phyloP scores from a whole-genome alignment of 2,329 filamentous ascomycete genomes.

The Phoma herbarum region DNA sequence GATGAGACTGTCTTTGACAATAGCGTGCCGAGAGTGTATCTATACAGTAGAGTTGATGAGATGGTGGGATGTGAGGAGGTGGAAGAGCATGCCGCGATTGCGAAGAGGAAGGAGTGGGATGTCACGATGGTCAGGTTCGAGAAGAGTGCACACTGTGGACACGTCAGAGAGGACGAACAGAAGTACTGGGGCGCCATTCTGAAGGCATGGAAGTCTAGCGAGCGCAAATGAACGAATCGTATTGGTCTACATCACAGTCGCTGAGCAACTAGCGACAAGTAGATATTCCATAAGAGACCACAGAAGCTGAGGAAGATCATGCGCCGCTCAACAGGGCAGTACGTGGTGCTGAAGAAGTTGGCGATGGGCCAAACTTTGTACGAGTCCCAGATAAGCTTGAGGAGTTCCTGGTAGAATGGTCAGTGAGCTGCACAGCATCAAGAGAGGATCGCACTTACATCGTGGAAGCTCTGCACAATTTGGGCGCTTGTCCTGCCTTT shows the following conservation, averaged over 20 bases:
- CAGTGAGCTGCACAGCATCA: conserved; percentile 50
- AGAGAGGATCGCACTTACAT: conserved; percentile 50
- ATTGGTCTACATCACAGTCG: conserved; percentile 33
- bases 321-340: conserved; percentile 73
- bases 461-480: conserved; percentile 45
- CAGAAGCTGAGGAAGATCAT: conserved; percentile 77
- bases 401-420: conserved; percentile 37
- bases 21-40: conserved; percentile 60
- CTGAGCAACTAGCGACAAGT: conserved; percentile 70
- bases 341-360: conserved; percentile 73
- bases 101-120: conserved; percentile 59
- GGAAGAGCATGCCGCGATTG: conserved; percentile 62
- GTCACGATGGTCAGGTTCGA: conserved; percentile 64
- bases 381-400: conserved; percentile 63
- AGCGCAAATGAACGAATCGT: neutral
- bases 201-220: conserved; percentile 41
- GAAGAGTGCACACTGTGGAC: conserved; percentile 67
- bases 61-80: conserved; percentile 66
- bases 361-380: conserved; percentile 78
- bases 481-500: conserved; percentile 47
- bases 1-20: conserved; percentile 38
- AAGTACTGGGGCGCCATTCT: conserved; percentile 65
- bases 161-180: conserved; percentile 65
- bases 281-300: conserved; percentile 78
- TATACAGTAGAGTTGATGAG: conserved; percentile 67